phyloP scores from a whole-genome alignment of 495 filamentous ascomycete genomes.

The Daldinia vernicosa region DNA sequence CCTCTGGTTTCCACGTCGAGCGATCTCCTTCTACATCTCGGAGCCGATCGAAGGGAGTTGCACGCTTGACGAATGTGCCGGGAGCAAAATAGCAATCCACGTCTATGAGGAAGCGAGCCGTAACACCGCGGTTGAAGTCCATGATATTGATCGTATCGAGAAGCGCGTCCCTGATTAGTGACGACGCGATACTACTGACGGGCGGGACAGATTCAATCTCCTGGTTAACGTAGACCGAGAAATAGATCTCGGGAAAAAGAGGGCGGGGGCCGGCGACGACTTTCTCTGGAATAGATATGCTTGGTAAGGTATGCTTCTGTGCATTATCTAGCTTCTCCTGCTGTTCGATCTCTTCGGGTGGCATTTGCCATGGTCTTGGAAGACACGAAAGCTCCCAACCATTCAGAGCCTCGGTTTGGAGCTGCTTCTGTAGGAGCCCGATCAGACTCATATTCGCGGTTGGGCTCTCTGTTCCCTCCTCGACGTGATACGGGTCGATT shows the following conservation, averaged over 20 bases:
- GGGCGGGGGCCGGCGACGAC: slow-evolving; percentile 76
- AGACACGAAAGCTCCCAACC: slow-evolving; percentile 83
- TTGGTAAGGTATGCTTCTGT: slow-evolving; percentile 77
- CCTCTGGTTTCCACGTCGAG: slow-evolving; percentile 96
- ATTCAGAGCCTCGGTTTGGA: slow-evolving; percentile 73
- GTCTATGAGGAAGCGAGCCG: slow-evolving; percentile 90
- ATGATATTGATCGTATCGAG: slow-evolving; percentile 95
- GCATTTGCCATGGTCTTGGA: slow-evolving; percentile 81
- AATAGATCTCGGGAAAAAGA: slow-evolving; percentile 90
- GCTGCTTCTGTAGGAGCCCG: slow-evolving; percentile 82
- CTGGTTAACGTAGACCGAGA: slow-evolving; percentile 89
- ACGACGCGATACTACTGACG: slow-evolving; percentile 76
- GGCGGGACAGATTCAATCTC: slow-evolving; percentile 92
- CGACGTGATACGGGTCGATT: slow-evolving; percentile 81
- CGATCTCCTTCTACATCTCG: slow-evolving; percentile 75
- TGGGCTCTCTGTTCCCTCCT: slow-evolving; percentile 51
- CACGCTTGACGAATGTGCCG: slow-evolving; percentile 89
- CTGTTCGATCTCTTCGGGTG: slow-evolving; percentile 58
- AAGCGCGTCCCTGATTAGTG: slow-evolving; percentile 81
- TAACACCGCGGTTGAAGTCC: slow-evolving; percentile 87
- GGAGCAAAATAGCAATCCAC: slow-evolving; percentile 92
- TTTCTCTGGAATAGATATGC: slow-evolving; percentile 75
- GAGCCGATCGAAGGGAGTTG: slow-evolving; percentile 88
- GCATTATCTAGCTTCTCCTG: slow-evolving; percentile 66
- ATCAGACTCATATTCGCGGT: slow-evolving; percentile 69